Evolutionary conservation across 495 filamentous ascomycete genomes (phyloP).

Genomic region (Xylaria acuta): DNA sequence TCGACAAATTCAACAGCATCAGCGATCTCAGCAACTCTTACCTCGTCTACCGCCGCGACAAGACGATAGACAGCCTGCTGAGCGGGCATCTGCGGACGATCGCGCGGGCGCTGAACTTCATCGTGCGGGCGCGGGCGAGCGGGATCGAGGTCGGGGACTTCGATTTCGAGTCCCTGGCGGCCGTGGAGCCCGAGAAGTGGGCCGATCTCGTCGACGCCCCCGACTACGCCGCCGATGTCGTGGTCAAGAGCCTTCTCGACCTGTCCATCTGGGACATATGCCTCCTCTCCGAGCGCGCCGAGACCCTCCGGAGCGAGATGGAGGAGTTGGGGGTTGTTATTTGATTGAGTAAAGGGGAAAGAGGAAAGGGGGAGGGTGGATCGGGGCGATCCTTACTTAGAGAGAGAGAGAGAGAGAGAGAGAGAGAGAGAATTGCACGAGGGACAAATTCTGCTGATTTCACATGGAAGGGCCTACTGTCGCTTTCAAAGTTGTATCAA

Average conservation of each 20-base stretch:
- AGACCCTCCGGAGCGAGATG: neutral
- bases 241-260: neutral
- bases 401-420: conserved; percentile 19
- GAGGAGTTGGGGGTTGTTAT: neutral
- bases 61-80: neutral
- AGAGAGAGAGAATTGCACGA: conserved; percentile 42
- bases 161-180: conserved; percentile 13
- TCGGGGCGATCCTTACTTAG: neutral
- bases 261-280: neutral
- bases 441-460: neutral
- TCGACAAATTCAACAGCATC: neutral
- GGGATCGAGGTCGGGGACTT: conserved; percentile 12
- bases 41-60: neutral
- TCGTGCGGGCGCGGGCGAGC: neutral
- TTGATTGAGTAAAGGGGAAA: neutral
- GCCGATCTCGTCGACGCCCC: neutral
- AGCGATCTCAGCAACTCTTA: neutral
- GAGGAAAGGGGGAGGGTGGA: too few relatives aligned
- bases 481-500: neutral
- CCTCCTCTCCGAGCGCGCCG: neutral
- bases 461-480: neutral
- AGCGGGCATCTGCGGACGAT: neutral
- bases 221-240: neutral
- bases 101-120: conserved; percentile 14
- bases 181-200: conserved; percentile 9